These are phyloP conservation scores for Amaranthus hypochondriacus DNA, from an alignment of 148 eudicot species.

Conservation along the genomic window DNA sequence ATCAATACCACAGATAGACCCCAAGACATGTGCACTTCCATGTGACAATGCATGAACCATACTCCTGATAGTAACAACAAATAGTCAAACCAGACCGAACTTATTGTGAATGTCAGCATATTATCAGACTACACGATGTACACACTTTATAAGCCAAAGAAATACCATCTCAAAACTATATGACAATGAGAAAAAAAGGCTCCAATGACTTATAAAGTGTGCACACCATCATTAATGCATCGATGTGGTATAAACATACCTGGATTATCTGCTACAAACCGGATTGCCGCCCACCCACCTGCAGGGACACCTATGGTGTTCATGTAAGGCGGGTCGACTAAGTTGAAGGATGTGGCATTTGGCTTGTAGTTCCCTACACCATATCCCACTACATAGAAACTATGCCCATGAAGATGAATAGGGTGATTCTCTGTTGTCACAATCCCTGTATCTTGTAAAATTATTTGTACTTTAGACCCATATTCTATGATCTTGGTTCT, in stretches of 20 bases:
- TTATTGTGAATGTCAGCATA: too few species aligned
- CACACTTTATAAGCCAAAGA: background rate
- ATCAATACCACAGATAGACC: conserved; percentile 43
- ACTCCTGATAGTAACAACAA: conserved; percentile 29
- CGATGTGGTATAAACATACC: conserved; percentile 26
- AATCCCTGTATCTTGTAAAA: conserved; percentile 55
- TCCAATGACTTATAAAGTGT: too few species aligned
- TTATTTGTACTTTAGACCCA: conserved; percentile 43
- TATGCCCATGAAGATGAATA: conserved; percentile 60
- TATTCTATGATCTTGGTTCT: conserved; percentile 43
- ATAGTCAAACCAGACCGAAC: background rate
- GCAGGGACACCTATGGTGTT: conserved; percentile 58
- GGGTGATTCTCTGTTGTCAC: conserved; percentile 61
- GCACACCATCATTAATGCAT: too few species aligned
- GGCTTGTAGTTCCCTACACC: conserved; percentile 58
- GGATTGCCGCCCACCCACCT: conserved; percentile 64
- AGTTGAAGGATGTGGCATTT: conserved; percentile 39
- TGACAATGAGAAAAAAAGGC: too few species aligned
- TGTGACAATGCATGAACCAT: conserved; percentile 64
- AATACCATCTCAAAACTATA: background rate
- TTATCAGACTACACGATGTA: too few species aligned
- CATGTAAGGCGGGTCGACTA: conserved; percentile 59
- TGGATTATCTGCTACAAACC: conserved; percentile 64
- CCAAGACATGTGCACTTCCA: conserved; percentile 60
- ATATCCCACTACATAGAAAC: conserved; percentile 56